Percentiles rank a stretch among this genome's conserved stretches.
phyloP scores from a whole-genome alignment of 2,329 filamentous ascomycete species.

The Aspergillus sp. region DNA sequence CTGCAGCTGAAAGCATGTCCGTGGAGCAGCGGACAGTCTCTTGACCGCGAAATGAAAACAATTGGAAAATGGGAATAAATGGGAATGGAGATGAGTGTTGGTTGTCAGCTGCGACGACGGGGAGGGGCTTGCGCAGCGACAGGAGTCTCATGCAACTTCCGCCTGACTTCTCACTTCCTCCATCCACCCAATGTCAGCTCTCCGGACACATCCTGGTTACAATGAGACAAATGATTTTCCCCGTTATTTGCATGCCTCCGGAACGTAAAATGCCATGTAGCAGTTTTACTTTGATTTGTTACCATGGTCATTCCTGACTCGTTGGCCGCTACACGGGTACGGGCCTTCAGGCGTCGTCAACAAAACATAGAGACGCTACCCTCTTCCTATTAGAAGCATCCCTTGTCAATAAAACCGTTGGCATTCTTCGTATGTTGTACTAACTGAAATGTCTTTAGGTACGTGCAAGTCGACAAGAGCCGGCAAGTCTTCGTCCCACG shows the following conservation, averaged over 20 bases:
- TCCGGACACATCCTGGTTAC: background rate
- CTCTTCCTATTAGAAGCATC: too few species aligned
- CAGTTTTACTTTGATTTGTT: too few species aligned
- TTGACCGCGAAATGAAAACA: background rate
- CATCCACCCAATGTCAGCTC: background rate
- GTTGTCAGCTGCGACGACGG: background rate
- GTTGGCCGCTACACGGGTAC: too few species aligned
- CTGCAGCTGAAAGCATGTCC: background rate
- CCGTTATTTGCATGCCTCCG: background rate
- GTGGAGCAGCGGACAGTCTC: background rate
- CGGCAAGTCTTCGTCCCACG: background rate
- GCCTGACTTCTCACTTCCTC: background rate
- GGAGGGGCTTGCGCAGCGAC: background rate
- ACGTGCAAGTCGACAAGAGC: too few species aligned
- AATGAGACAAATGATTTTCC: too few species aligned
- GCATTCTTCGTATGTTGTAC: background rate
- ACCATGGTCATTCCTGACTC: too few species aligned
- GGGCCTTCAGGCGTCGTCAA: too few species aligned
- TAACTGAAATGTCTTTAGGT: background rate
- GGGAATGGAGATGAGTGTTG: background rate
- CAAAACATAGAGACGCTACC: too few species aligned
- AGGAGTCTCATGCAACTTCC: background rate
- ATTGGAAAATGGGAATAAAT: background rate
- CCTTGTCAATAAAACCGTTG: too few species aligned
- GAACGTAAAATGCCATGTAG: background rate